Conservation (phyloP, 1,139 yeast genomes). For the Sugiyamaella pinicola region DNA sequence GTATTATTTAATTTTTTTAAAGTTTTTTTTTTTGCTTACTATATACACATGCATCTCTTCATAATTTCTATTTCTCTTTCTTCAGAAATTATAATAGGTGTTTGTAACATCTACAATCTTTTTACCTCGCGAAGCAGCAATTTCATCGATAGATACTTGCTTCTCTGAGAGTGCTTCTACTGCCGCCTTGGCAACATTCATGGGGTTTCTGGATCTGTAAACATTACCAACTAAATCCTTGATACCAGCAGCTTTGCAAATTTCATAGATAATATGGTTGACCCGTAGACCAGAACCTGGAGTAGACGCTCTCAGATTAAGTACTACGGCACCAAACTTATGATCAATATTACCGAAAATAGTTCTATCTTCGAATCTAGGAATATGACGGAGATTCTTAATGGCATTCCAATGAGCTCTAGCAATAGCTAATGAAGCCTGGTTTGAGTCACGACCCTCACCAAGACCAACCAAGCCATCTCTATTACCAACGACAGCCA, state of each 20-base stretch:
- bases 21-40: slow-evolving; percentile 1
- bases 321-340: slow-evolving; percentile 84
- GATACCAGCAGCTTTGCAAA: slow-evolving; percentile 93
- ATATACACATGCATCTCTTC: slow-evolving; percentile 11
- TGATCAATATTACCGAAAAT: slow-evolving; percentile 81
- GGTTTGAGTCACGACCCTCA: slow-evolving; percentile 87
- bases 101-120: slow-evolving; percentile 90
- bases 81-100: slow-evolving; percentile 59
- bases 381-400: slow-evolving; percentile 77
- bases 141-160: slow-evolving; percentile 81
- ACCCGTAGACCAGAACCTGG: slow-evolving; percentile 95
- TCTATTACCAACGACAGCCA: slow-evolving; percentile 90
- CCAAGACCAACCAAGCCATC: slow-evolving; percentile 96
- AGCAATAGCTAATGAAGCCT: slow-evolving; percentile 71
- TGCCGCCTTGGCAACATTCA: slow-evolving; percentile 92
- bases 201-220: slow-evolving; percentile 87
- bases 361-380: slow-evolving; percentile 89
- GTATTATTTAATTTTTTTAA: background rate
- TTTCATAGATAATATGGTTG: slow-evolving; percentile 85
- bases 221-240: slow-evolving; percentile 91
- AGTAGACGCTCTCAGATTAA: slow-evolving; percentile 83
- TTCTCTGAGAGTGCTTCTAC: slow-evolving; percentile 76
- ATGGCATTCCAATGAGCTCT: slow-evolving; percentile 96
- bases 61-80: background rate
- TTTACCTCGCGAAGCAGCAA: slow-evolving; percentile 93